Evolutionary conservation across 345 rosid species (phyloP), one percentile per base, ranked within the genome.

Genomic region (Citrus medica): DNA sequence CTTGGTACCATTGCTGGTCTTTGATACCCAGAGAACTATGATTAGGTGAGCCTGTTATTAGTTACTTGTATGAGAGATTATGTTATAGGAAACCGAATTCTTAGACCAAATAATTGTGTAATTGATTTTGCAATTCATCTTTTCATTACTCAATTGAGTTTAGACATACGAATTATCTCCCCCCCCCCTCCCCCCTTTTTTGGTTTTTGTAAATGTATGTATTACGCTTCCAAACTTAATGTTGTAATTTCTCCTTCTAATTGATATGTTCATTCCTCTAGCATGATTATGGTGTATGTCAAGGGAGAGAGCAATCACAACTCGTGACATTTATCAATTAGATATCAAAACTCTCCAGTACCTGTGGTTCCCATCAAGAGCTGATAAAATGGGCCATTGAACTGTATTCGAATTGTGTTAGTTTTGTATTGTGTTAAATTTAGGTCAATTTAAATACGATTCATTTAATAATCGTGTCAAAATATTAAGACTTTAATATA

Each of bases 1-100:
- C 9, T 37, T 59, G 73, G 32, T 64, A 51, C 8, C 24, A 1
- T 13, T 42, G 73, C 74, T 65, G 69, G 35, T 71, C 6, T 14
- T 33, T n/a, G 56, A 2, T 51, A 25, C 76, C 4, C 13, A 42
- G 33, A 76, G 42, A 67, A 30, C 62, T 40, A 66, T 46, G 14
- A 12, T 3, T 64, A 12, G 7, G 64, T 33, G 60, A 33, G 25
- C 65, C 33, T 28, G 77, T 60, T 71, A 83, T 76, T 67, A 59
- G 73, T 35, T 75, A 48, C 75, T 25, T 68, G 38, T 67, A 62
- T 25, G 73, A 77, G 37, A 46, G 30, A 61, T 60, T 46, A 32
- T 62, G 24, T 65, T 64, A 75, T 42, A 55, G n/a, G 40, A 55
- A 14, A 59, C 46, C 56, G 19, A 67, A 69, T 33, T 21, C 7